Evolutionary conservation across 2,329 filamentous ascomycete genomes (phyloP), one percentile per base, ranked within the genome.

Genomic region (Pestalotiopsis fici): DNA sequence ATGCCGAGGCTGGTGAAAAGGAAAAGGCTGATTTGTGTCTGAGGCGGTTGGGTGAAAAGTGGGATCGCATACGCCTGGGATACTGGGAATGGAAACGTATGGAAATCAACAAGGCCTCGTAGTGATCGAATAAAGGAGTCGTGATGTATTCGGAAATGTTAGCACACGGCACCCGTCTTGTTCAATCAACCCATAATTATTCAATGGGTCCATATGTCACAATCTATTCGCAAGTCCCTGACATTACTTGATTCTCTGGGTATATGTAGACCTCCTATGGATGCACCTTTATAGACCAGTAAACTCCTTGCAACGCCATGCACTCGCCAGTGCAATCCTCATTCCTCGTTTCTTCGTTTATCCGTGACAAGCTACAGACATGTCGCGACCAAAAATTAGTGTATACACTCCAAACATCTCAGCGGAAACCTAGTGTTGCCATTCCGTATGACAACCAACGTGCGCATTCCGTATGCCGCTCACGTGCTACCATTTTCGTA

Each of bases 1-100:
- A 89, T 68, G 84, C 77, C 2, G 85, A 88, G 73, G 79, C 84
- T 67, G 86, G 86, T 13, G 84, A 88, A 62, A 85, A 78, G 71
- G 85, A 86, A 21, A 86, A 88, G 77, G 94, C 94, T 1, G 88
- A 85, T 65, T 80, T 89, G 75, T 94, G 92, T 69, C 80, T 98
- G 74, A 87, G 87, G 67, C 82, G 97, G 69, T 79, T 99, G 75
- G 91, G 89, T 60, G 90, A 91, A 75, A 95, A 91, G 83, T 99
- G 94, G 87, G 96, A 99, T 84, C 93, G 93, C 6, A 91, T 99
- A 68, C 86, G 96, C 67, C 91, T 90, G 71, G 95, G 95, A 71
- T 99, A 98, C 81, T 99, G 96, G 96, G 90, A 93, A 74, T 97
- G 92, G 81, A 85, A 88, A 76, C 89, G 88, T 76, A 80, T 77